Evolutionary conservation across 331 rosid genomes (phyloP).

Genomic region (Rosa hybrid): DNA sequence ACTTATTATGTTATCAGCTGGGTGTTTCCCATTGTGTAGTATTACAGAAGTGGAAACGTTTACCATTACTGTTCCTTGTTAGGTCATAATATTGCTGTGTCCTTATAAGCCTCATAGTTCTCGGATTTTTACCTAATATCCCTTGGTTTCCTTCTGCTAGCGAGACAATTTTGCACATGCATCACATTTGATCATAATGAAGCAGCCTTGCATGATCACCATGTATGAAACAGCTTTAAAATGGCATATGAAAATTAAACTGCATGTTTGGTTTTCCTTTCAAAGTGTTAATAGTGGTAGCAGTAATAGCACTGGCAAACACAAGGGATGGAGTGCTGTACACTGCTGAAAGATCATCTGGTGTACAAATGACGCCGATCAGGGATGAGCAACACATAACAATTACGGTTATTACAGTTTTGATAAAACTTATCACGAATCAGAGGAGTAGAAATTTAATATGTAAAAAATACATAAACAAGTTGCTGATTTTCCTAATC

Average conservation of each 20-base stretch:
- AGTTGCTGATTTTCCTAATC: too few relatives aligned
- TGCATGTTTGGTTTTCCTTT: neutral
- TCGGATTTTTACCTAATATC: neutral
- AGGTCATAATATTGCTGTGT: neutral
- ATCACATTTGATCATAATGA: neutral
- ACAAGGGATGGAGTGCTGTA: too few relatives aligned
- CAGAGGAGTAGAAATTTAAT: too few relatives aligned
- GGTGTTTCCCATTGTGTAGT: neutral
- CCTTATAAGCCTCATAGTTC: neutral
- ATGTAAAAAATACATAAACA: too few relatives aligned
- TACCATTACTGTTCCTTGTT: neutral
- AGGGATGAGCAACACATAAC: too few relatives aligned
- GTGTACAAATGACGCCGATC: too few relatives aligned
- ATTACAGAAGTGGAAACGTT: neutral
- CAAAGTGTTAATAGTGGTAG: too few relatives aligned
- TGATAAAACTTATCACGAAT: too few relatives aligned
- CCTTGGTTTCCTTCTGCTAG: neutral
- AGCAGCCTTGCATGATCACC: neutral
- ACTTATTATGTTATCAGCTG: neutral
- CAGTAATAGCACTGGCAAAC: too few relatives aligned
- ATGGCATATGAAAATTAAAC: neutral
- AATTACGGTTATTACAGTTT: too few relatives aligned
- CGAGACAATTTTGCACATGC: neutral
- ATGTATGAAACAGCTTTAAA: neutral
- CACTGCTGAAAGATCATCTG: too few relatives aligned